A percentile compares a stretch with the other conserved stretches of the same genome.
Conservation (phyloP, 345 rosid genomes). For the Excoecaria cochinchinensis region DNA sequence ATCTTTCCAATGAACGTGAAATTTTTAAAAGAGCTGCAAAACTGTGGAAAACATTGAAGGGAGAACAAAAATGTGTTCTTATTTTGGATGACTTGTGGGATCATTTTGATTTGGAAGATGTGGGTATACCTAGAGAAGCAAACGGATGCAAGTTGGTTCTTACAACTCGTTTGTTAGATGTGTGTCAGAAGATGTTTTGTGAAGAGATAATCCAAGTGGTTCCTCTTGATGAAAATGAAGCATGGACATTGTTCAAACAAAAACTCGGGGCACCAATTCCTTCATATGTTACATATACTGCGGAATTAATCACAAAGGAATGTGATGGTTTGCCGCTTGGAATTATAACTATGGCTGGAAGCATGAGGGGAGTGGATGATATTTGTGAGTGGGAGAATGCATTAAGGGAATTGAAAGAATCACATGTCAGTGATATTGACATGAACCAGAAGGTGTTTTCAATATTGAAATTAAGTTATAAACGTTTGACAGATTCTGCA, state of each 20-base stretch:
- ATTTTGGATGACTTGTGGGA: constrained; percentile 22
- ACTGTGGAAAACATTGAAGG: neutral
- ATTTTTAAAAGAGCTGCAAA: constrained; percentile 1
- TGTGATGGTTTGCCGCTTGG: constrained; percentile 29
- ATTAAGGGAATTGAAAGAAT: constrained; percentile 13
- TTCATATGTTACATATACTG: neutral
- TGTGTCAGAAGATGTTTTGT: constrained; percentile 10
- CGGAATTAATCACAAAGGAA: constrained; percentile 14
- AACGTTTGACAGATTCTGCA: constrained; percentile 8
- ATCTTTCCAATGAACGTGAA: constrained; percentile 4
- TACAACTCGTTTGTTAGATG: constrained; percentile 12
- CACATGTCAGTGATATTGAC: neutral
- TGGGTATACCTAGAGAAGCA: constrained; percentile 13
- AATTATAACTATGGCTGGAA: constrained; percentile 14
- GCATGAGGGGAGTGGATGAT: constrained; percentile 23
- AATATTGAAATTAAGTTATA: constrained; percentile 17
- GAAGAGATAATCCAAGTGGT: neutral
- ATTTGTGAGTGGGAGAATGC: constrained; percentile 23
- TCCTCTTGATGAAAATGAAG: constrained; percentile 14
- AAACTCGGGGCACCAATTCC: neutral
- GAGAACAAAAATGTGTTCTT: constrained; percentile 5
- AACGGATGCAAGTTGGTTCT: constrained; percentile 16
- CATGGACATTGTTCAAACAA: neutral
- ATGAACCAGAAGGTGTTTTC: constrained; percentile 6
- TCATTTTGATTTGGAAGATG: neutral